A percentile compares a stretch with the other conserved stretches of the same genome.
phyloP scores from a whole-genome alignment of 129 eudicot genomes.

The Gnaphalium uliginosum region DNA sequence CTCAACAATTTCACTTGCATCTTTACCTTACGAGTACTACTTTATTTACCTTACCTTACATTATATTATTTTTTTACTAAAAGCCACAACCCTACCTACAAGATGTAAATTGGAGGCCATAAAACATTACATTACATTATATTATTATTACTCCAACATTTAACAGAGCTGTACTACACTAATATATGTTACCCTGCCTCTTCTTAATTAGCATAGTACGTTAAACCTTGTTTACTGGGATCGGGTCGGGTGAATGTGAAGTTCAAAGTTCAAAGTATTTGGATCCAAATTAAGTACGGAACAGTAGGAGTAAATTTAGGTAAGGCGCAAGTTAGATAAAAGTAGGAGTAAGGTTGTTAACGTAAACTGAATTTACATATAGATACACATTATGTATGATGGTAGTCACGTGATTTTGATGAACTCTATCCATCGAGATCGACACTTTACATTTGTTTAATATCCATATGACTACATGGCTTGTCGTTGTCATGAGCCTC shows the following conservation, averaged over 20 bases:
- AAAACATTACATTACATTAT: too few species aligned
- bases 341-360: conserved; percentile 2
- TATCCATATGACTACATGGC: too few species aligned
- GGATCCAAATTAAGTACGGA: not conserved
- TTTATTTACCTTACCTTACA: not conserved
- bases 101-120: too few species aligned
- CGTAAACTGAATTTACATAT: not conserved
- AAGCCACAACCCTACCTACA: too few species aligned
- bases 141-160: too few species aligned
- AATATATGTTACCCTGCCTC: not conserved
- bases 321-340: conserved; percentile 21
- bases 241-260: too few species aligned
- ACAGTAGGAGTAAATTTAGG: too few species aligned
- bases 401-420: conserved; percentile 28
- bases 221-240: not conserved
- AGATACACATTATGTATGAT: conserved; percentile 12
- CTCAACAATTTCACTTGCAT: too few species aligned
- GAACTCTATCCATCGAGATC: conserved; percentile 12
- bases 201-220: not conserved
- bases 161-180: too few species aligned
- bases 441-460: not conserved
- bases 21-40: conserved; percentile 16
- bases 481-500: too few species aligned
- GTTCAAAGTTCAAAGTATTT: too few species aligned
- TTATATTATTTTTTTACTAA: too few species aligned